Percentiles rank a stretch among this genome's conserved stretches.
Evolutionary conservation across 148 eudicot genomes (phyloP).

Genomic region (Oxyria digyna): DNA sequence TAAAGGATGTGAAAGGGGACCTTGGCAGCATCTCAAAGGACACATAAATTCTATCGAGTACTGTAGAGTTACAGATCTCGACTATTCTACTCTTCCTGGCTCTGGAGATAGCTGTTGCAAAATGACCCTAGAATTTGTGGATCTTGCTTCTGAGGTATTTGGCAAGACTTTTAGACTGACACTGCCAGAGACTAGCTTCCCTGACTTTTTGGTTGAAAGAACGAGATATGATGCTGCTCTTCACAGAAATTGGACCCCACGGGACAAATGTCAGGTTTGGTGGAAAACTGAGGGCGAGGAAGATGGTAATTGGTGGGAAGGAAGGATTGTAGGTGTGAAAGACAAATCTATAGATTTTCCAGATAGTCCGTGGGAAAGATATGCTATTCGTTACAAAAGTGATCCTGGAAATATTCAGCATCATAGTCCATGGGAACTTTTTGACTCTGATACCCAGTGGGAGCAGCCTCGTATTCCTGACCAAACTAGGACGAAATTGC

Average conservation of each 20-base stretch:
- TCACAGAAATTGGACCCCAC: slow-evolving; percentile 56
- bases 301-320: slow-evolving; percentile 96
- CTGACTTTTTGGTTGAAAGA: slow-evolving; percentile 87
- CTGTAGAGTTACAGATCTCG: slow-evolving; percentile 55
- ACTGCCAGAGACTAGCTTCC: slow-evolving; percentile 68
- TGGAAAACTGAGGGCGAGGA: slow-evolving; percentile 78
- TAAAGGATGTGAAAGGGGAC: slow-evolving; percentile 33
- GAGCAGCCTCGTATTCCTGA: slow-evolving; percentile 73
- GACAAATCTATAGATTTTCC: slow-evolving; percentile 71
- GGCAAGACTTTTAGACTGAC: slow-evolving; percentile 65
- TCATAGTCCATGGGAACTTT: slow-evolving; percentile 97
- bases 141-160: slow-evolving; percentile 41
- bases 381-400: slow-evolving; percentile 53
- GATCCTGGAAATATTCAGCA: slow-evolving; percentile 49
- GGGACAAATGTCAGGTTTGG: slow-evolving; percentile 97
- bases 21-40: slow-evolving; percentile 59
- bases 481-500: slow-evolving; percentile 35
- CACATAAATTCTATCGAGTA: slow-evolving; percentile 70
- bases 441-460: slow-evolving; percentile 60
- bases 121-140: slow-evolving; percentile 61
- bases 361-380: slow-evolving; percentile 95
- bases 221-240: slow-evolving; percentile 72
- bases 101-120: slow-evolving; percentile 96
- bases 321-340: slow-evolving; percentile 49
- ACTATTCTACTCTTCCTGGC: slow-evolving; percentile 54